Evolutionary conservation across 768 basidiomycete species (phyloP).

Genomic region (Inosperma sp.): DNA sequence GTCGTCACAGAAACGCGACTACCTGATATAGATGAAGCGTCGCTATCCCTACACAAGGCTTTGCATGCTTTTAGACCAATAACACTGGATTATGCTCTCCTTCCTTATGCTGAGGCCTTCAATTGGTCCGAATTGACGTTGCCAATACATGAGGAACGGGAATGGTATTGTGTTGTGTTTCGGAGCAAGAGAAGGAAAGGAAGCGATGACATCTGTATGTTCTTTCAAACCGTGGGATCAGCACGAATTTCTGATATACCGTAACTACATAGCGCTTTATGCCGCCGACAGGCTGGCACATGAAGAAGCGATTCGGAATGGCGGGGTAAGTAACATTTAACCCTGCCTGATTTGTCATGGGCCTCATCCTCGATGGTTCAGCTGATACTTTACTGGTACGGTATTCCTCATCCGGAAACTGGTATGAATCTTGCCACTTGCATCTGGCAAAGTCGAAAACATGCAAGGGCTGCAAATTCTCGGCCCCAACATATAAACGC

Average conservation of each 20-base stretch:
- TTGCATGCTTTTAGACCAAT: conserved; percentile 70
- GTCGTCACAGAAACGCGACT: conserved; percentile 67
- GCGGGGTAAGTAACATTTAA: conserved; percentile 54
- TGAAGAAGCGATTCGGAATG: conserved; percentile 86
- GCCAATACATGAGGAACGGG: conserved; percentile 66
- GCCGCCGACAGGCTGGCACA: conserved; percentile 85
- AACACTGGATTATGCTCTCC: conserved; percentile 54
- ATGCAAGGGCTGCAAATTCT: conserved; percentile 76
- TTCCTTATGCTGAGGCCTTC: conserved; percentile 72
- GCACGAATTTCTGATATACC: conserved; percentile 7
- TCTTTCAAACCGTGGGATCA: conserved; percentile 12
- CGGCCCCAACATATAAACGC: conserved; percentile 79
- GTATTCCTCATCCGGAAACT: conserved; percentile 67
- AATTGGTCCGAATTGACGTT: conserved; percentile 78
- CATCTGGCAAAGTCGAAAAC: conserved; percentile 87
- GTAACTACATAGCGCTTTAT: conserved; percentile 56
- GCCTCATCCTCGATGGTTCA: conserved; percentile 25
- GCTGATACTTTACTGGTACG: conserved; percentile 94
- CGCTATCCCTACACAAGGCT: conserved; percentile 80
- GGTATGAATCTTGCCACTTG: conserved; percentile 92
- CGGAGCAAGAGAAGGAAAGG: conserved; percentile 69
- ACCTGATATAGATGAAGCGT: conserved; percentile 81
- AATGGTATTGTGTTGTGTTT: conserved; percentile 94
- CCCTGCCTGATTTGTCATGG: conserved; percentile 1
- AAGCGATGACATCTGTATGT: conserved; percentile 62